A percentile compares a stretch with the other conserved stretches of the same genome.
Evolutionary conservation across 129 eudicot species (phyloP).

Genomic region (Escallonia rubra): DNA sequence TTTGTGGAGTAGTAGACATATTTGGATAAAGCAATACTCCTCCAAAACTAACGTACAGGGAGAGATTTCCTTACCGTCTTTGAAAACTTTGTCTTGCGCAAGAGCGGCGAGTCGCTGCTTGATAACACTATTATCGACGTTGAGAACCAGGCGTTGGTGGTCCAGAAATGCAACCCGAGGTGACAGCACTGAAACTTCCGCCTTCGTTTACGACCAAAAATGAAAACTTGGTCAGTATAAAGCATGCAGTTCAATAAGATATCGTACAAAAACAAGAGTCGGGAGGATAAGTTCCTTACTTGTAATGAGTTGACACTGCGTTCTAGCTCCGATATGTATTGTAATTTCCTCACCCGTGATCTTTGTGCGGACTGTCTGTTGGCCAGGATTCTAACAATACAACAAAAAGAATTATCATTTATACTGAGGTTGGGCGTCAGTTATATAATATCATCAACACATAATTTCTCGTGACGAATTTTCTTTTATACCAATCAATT

Average conservation of each 20-base stretch:
- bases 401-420: neutral
- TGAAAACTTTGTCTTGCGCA: constrained; percentile 87
- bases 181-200: constrained; percentile 82
- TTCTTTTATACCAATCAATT: too few species aligned
- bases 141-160: constrained; percentile 79
- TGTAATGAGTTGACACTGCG: constrained; percentile 89
- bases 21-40: neutral
- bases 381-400: constrained; percentile 59
- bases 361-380: constrained; percentile 96
- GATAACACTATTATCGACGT: constrained; percentile 84
- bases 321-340: constrained; percentile 89
- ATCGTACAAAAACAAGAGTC: too few species aligned
- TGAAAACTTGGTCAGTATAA: neutral
- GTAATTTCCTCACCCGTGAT: constrained; percentile 92
- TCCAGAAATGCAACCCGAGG: constrained; percentile 93
- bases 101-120: constrained; percentile 92
- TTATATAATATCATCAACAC: too few species aligned
- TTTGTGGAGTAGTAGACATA: too few species aligned
- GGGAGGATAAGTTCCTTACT: constrained; percentile 29
- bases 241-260: too few species aligned
- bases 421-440: too few species aligned
- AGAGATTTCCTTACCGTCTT: constrained; percentile 52
- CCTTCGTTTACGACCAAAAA: constrained; percentile 23
- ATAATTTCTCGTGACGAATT: too few species aligned
- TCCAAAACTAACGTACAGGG: neutral